Evolutionary conservation across 2,329 filamentous ascomycete genomes (phyloP).

Genomic region (Monilinia aucupariae): DNA sequence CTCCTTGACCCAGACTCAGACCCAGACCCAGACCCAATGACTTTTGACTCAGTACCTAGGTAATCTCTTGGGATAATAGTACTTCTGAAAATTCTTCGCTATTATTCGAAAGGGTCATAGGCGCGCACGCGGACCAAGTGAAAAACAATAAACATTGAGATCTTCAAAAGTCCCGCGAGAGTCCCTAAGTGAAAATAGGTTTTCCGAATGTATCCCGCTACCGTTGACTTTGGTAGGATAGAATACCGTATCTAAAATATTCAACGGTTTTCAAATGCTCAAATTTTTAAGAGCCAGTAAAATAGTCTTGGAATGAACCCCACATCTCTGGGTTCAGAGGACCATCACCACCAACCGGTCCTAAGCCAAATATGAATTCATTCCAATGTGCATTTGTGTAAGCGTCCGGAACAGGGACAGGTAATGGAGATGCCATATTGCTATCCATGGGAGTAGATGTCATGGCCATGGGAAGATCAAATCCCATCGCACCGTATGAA

Average conservation of each 20-base stretch:
- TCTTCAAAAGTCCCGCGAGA: no score
- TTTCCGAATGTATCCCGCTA: neutral
- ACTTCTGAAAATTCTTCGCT: neutral
- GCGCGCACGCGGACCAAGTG: neutral
- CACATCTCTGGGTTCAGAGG: neutral
- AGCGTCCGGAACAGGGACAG: neutral
- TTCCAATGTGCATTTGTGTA: constrained; percentile 15
- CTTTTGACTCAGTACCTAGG: no score
- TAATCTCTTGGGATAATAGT: neutral
- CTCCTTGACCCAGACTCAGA: neutral
- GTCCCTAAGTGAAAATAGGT: neutral
- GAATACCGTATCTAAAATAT: neutral
- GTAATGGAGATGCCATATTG: neutral
- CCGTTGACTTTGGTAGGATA: neutral
- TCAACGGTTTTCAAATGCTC: neutral
- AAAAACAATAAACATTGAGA: no score
- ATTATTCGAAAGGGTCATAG: neutral
- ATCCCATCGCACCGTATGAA: neutral
- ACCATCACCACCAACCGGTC: neutral
- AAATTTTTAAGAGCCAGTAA: neutral
- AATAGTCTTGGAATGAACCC: constrained; percentile 7
- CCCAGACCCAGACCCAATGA: neutral
- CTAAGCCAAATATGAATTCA: constrained; percentile 11
- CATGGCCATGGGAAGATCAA: constrained; percentile 11
- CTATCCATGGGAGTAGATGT: constrained; percentile 1